phyloP scores from a whole-genome alignment of 2,329 filamentous ascomycete species.

The Fusarium sp. region DNA sequence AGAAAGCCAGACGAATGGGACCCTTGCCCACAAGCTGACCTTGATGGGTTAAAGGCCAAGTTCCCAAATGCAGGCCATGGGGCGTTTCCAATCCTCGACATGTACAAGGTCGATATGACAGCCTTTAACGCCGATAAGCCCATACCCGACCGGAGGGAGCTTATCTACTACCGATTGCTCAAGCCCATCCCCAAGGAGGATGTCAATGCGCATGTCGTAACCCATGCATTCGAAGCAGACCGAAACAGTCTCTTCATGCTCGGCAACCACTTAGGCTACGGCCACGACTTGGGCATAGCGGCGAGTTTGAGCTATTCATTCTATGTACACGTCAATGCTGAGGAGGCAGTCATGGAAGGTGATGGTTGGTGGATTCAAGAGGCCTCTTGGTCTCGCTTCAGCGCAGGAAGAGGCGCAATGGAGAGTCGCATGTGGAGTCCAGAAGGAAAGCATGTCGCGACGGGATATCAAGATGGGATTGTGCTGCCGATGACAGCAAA shows the following conservation, averaged over 20 bases:
- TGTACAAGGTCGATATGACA: conserved; percentile 67
- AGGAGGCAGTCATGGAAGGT: conserved; percentile 60
- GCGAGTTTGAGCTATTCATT: conserved; percentile 65
- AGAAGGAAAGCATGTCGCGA: conserved; percentile 63
- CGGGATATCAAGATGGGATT: conserved; percentile 66
- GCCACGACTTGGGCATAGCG: conserved; percentile 54
- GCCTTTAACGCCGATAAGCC: conserved; percentile 57
- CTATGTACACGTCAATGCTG: conserved; percentile 63
- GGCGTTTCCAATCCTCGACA: conserved; percentile 62
- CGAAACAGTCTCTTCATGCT: conserved; percentile 67
- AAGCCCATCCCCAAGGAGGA: conserved; percentile 55
- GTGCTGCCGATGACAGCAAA: conserved; percentile 43
- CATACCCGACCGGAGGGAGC: conserved; percentile 59
- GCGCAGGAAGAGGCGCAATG: conserved; percentile 60
- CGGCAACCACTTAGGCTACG: conserved; percentile 62
- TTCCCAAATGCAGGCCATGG: conserved; percentile 55
- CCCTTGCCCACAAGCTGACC: conserved; percentile 58
- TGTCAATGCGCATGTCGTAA: conserved; percentile 59
- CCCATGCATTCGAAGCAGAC: conserved; percentile 65
- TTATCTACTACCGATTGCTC: conserved; percentile 62
- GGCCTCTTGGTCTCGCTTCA: conserved; percentile 60
- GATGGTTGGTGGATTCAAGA: conserved; percentile 68
- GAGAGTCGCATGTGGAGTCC: conserved; percentile 67
- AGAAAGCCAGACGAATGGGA: conserved; percentile 57
- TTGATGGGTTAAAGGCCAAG: conserved; percentile 52